Conservation (phyloP, 2,329 filamentous ascomycete species). For the Lachnellula cervina region DNA sequence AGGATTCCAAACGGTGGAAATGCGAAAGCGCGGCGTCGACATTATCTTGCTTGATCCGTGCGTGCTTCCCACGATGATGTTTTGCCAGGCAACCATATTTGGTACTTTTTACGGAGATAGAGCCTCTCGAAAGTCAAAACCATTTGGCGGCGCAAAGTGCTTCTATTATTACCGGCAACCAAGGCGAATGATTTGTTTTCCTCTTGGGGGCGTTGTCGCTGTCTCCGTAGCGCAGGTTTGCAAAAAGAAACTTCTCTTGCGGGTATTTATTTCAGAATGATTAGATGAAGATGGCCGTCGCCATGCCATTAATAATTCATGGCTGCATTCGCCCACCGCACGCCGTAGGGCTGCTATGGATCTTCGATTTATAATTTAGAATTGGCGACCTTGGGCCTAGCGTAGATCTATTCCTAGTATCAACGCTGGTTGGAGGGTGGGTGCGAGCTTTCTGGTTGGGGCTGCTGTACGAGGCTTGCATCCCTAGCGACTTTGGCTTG, state of each 20-base stretch:
- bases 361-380: slow-evolving; percentile 11
- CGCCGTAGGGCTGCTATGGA: slow-evolving; percentile 15
- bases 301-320: slow-evolving; percentile 3
- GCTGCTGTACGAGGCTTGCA: slow-evolving; percentile 16
- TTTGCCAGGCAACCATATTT: not conserved
- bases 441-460: slow-evolving; percentile 2
- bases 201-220: not conserved
- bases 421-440: not conserved
- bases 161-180: not conserved
- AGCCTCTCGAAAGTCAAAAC: not conserved
- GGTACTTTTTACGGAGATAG: not conserved
- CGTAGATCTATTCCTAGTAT: slow-evolving; percentile 22
- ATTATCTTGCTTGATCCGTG: not conserved
- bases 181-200: not conserved
- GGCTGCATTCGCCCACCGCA: not conserved
- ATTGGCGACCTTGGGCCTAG: slow-evolving; percentile 8
- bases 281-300: not conserved
- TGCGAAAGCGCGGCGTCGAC: not conserved
- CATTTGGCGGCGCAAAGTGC: not conserved
- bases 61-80: not conserved
- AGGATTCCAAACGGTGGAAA: not conserved
- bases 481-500: not conserved
- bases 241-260: not conserved
- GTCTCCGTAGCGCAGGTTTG: not conserved
- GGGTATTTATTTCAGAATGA: not conserved